phyloP scores from a whole-genome alignment of 805 yeast species.

The Ogataea henricii region DNA sequence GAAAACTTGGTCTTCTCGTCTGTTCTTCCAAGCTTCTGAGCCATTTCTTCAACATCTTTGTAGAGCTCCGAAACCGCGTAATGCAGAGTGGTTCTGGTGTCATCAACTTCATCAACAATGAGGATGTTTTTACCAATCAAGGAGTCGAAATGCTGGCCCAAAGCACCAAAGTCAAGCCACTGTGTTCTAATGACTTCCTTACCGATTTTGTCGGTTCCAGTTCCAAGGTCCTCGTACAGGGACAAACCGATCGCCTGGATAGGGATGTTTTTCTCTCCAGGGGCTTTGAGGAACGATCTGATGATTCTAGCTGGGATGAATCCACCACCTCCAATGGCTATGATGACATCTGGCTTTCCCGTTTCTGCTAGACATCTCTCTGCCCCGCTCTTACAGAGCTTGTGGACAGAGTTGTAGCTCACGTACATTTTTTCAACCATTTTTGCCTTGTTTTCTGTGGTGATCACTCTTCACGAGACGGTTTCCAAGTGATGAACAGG shows the following conservation, averaged over 20 bases:
- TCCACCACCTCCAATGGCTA: constrained; percentile 77
- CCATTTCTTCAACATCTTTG: constrained; percentile 63
- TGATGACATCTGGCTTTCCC: constrained; percentile 52
- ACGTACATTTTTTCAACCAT: constrained; percentile 57
- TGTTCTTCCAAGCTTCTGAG: constrained; percentile 57
- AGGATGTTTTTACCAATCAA: constrained; percentile 78
- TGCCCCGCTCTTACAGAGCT: constrained; percentile 64
- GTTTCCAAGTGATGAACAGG: too few relatives aligned
- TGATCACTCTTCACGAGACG: background rate
- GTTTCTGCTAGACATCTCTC: constrained; percentile 29
- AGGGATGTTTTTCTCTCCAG: constrained; percentile 65
- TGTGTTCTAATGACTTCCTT: constrained; percentile 84
- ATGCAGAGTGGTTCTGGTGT: constrained; percentile 86
- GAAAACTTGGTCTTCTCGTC: constrained; percentile 67
- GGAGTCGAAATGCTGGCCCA: constrained; percentile 68
- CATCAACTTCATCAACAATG: constrained; percentile 90
- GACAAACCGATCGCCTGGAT: constrained; percentile 72
- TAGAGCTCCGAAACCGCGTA: constrained; percentile 78
- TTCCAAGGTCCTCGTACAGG: constrained; percentile 58
- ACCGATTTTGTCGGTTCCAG: constrained; percentile 58
- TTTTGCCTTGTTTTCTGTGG: background rate
- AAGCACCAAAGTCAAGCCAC: constrained; percentile 83
- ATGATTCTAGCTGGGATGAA: constrained; percentile 69
- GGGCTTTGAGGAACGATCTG: constrained; percentile 59
- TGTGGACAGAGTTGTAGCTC: constrained; percentile 80